Percentiles rank a stretch among this genome's conserved stretches.
phyloP scores from a whole-genome alignment of 1,139 yeast genomes.

The Pichia sp. region DNA sequence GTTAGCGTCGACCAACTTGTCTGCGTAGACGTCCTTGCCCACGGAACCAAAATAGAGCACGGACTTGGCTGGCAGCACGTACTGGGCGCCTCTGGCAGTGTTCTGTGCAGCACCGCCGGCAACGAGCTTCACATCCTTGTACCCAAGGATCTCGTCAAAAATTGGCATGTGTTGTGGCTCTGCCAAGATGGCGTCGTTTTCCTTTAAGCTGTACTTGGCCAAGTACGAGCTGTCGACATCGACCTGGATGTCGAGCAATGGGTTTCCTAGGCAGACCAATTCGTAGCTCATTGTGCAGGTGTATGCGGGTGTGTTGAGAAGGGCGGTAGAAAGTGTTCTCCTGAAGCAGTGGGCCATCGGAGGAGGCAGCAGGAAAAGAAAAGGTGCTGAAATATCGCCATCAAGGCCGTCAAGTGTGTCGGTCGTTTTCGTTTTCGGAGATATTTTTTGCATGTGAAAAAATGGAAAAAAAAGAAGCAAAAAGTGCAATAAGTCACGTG shows the following conservation, averaged over 20 bases:
- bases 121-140: slow-evolving; percentile 61
- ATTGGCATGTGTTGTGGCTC: slow-evolving; percentile 87
- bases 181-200: slow-evolving; percentile 89
- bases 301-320: neutral
- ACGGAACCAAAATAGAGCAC: slow-evolving; percentile 96
- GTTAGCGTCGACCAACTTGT: slow-evolving; percentile 78
- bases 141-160: slow-evolving; percentile 67
- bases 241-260: slow-evolving; percentile 84
- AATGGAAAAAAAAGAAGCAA: neutral
- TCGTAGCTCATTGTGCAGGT: slow-evolving; percentile 43
- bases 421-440: neutral
- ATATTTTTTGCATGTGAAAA: neutral
- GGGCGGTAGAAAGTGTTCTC: neutral
- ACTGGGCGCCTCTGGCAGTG: slow-evolving; percentile 98
- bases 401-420: neutral
- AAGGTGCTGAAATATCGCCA: neutral
- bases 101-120: slow-evolving; percentile 99
- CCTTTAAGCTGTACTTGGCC: slow-evolving; percentile 77
- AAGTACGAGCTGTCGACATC: slow-evolving; percentile 66
- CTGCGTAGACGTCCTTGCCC: slow-evolving; percentile 87
- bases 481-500: neutral
- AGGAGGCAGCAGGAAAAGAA: neutral
- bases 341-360: neutral
- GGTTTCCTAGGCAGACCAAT: slow-evolving; percentile 67
- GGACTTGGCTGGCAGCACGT: slow-evolving; percentile 72